Evolutionary conservation across 2,329 filamentous ascomycete genomes (phyloP), one percentile per base, ranked within the genome.

Genomic region (Aspergillus neotritici): DNA sequence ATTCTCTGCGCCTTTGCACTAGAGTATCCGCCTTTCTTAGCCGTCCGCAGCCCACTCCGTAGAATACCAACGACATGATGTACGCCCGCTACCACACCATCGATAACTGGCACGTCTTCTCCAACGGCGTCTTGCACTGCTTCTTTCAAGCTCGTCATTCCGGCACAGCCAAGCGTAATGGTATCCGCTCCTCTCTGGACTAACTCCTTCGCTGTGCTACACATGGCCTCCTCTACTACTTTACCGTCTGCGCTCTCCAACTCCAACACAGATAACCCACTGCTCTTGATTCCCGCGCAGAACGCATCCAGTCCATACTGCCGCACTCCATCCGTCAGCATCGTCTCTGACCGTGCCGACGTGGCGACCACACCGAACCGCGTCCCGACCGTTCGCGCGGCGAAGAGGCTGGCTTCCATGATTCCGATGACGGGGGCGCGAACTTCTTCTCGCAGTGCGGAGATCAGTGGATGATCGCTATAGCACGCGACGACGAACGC

Each of bases 371-470:
- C 62, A 1, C 73, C 72, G 33, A 75, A 69, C 2, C 64, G 55
- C 5, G 66, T 64, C 2, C 75, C 75, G 2, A 78, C 62, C 43
- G 74, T 76, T 6, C 72, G 57, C 5, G 73, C 69, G 5, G 71
- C 63, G 49, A 79, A 76, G 3, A 77, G 60, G 4, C 58, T 65
- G 1, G 73, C 71, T 54, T 76, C 73, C 71, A 76, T 75, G 44
- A 76, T 75, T 3, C 74, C 73, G 3, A 75, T 67, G 4, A 69
- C 60, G 0, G 73, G 73, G 37, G 71, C 58, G 3, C 55, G 46
- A 33, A 71, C 63, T 41, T 74, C 72, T 49, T 76, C 72, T 1
- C 71, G 62, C 28, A 76, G 58, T 55, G 72, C 70, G 14, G 60
- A 55, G 44, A 72, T 71, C 3, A 76, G 61, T 1, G 70, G 66